Evolutionary conservation across 2,329 filamentous ascomycete genomes (phyloP), one percentile per base, ranked within the genome.

Genomic region (Zelopaecilomyces penicillatus): DNA sequence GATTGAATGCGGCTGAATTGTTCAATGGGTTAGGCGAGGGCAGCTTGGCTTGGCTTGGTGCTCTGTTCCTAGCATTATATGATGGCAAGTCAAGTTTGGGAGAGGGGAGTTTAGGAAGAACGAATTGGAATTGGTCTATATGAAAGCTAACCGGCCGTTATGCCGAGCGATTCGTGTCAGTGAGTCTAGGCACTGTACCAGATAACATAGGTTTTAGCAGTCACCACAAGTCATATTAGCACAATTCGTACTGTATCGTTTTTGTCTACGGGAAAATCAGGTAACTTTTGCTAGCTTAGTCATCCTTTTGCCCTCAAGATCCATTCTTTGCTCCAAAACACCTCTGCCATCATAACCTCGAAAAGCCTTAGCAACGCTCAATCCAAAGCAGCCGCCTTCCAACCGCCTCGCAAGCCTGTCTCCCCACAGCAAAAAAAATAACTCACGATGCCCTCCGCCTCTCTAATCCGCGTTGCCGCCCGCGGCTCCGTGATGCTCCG

Each of bases 381-480:
- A 37, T 32, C 39, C 46, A 49, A 41, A 45, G 45, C 42, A 43
- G 37, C 38, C 30, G 12, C 34, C 30, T 26, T 45, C 29, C 30
- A 37, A 30, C 30, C 37, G 29, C 44, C 44, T 41, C 45, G 39
- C 19, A 19, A 19, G 19, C 19, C 19, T 19, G 19, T 19, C 19
- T 19, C 42, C 45, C 48, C 45, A 41, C 50, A 45, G 46, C 57
- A 59, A 63, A 19, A 19, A 19, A 19, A 19, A n/a, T n/a, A n/a
- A 58, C 65, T 33, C 49, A 53, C 50, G 68, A 85, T 84, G 79
- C 78, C 80, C 65, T 82, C 83, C 58, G 70, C 78, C 54, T 73
- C 79, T 51, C 67, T 89, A 62, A 73, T 89, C 70, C 83, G 85
- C 64, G 68, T 82, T 62, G 82, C 83, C 67, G 76, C 77, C 66